A percentile compares a stretch with the other conserved stretches of the same genome.
These are phyloP conservation scores for Dioszegia aurantiaca DNA, from an alignment of 768 basidiomycete genomes.

Conservation along the genomic window DNA sequence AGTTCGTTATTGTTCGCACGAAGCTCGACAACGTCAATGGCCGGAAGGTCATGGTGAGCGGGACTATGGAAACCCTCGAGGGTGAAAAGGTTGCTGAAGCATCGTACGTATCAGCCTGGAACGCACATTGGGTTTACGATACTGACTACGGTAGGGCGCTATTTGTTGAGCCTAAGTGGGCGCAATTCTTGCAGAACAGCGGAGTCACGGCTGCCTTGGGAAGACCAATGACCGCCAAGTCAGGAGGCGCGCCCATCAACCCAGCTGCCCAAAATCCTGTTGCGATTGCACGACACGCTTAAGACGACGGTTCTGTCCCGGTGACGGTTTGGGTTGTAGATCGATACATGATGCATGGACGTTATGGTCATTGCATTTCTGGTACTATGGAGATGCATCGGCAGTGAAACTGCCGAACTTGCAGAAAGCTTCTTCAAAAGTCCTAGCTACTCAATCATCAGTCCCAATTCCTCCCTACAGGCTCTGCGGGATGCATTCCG, in stretches of 20 bases:
- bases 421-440: too few species aligned
- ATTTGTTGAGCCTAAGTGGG: constrained; percentile 87
- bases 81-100: constrained; percentile 81
- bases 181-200: constrained; percentile 66
- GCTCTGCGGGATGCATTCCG: not conserved
- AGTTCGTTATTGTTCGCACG: constrained; percentile 82
- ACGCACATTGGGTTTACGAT: too few species aligned
- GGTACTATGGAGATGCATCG: too few species aligned
- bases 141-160: constrained; percentile 60
- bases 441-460: not conserved
- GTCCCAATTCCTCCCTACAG: constrained; percentile 13
- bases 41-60: constrained; percentile 71
- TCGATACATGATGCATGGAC: too few species aligned
- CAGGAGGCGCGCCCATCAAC: too few species aligned
- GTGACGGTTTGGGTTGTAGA: too few species aligned
- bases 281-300: constrained; percentile 20
- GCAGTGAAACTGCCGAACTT: too few species aligned
- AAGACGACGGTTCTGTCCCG: not conserved
- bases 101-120: constrained; percentile 59
- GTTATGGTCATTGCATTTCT: too few species aligned
- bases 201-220: constrained; percentile 68
- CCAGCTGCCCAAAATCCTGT: constrained; percentile 20
- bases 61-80: constrained; percentile 71
- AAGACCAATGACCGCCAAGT: constrained; percentile 54
- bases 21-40: constrained; percentile 67